Evolutionary conservation across 805 yeast species (phyloP).

Genomic region (Wickerhamomyces chaumierensis): DNA sequence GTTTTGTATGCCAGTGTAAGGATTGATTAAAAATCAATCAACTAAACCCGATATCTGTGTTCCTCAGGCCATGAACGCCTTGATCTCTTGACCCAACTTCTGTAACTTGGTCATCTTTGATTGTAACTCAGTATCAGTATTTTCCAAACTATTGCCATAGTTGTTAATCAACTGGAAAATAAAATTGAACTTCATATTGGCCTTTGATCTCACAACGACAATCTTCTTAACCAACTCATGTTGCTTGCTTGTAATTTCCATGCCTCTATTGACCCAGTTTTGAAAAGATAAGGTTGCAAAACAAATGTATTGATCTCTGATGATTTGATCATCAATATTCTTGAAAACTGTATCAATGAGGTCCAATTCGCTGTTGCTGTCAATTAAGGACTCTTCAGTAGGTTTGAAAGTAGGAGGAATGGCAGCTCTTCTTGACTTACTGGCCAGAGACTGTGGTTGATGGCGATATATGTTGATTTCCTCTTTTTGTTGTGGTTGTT

Average conservation of each 20-base stretch:
- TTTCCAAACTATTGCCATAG: constrained; percentile 22
- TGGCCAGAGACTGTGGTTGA: no score
- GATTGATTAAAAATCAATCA: no score
- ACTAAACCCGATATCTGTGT: not conserved
- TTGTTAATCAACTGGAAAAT: constrained; percentile 27
- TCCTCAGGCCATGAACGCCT: constrained; percentile 21
- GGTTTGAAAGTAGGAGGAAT: constrained; percentile 9
- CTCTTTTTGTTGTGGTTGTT: no score
- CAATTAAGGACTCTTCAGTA: constrained; percentile 3
- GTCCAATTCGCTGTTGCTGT: constrained; percentile 1
- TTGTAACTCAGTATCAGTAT: constrained; percentile 22
- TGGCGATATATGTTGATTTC: no score
- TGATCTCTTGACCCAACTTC: constrained; percentile 30
- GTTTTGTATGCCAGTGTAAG: no score
- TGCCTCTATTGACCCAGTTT: constrained; percentile 29
- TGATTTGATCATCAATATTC: constrained; percentile 11
- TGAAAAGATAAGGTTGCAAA: constrained; percentile 16
- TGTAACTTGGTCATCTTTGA: constrained; percentile 26
- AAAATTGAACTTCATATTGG: constrained; percentile 26
- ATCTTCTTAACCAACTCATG: constrained; percentile 23
- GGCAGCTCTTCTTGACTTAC: not conserved
- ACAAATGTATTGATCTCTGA: constrained; percentile 17
- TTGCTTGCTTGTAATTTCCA: constrained; percentile 22
- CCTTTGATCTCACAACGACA: constrained; percentile 26
- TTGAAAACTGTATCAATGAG: constrained; percentile 10